Percentiles rank a stretch among this genome's conserved stretches.
These are phyloP conservation scores for Blastocystis hominis DNA, from an alignment of 352 stramenopile species.

Conservation along the genomic window DNA sequence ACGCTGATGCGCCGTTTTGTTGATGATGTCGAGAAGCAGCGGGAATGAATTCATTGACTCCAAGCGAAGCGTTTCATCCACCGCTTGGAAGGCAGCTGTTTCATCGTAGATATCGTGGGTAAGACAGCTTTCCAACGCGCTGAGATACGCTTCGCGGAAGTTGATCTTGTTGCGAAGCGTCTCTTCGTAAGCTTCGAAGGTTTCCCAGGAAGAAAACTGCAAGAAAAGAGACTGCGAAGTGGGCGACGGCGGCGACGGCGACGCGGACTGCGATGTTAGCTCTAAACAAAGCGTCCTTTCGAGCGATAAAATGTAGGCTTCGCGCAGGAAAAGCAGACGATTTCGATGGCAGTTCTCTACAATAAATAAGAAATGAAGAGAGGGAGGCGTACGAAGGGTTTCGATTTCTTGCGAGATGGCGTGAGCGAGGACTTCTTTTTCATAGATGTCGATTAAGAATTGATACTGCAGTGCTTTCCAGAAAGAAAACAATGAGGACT, in stretches of 20 bases:
- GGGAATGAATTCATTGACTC: background rate
- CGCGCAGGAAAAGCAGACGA: background rate
- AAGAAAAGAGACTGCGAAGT: background rate
- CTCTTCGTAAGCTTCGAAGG: background rate
- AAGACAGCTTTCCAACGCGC: background rate
- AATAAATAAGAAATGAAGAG: background rate
- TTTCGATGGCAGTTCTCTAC: background rate
- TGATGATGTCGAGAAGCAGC: background rate
- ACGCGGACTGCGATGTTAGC: background rate
- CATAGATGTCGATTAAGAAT: conserved; percentile 31
- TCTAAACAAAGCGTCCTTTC: background rate
- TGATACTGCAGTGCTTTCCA: conserved; percentile 51
- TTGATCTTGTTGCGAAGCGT: background rate
- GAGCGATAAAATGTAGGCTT: background rate
- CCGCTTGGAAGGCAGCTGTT: background rate
- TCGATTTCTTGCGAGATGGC: background rate
- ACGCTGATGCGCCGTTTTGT: background rate
- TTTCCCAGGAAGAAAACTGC: background rate
- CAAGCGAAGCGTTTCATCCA: background rate
- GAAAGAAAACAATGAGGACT: conserved; percentile 16
- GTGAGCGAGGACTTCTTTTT: background rate
- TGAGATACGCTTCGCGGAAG: conserved; percentile 3
- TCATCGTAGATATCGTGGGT: background rate
- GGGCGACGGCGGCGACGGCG: background rate
- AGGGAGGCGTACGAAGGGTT: background rate